Conservation (phyloP, 192 early-diverging fungal genomes). For the Spizellomyces punctatus region DNA sequence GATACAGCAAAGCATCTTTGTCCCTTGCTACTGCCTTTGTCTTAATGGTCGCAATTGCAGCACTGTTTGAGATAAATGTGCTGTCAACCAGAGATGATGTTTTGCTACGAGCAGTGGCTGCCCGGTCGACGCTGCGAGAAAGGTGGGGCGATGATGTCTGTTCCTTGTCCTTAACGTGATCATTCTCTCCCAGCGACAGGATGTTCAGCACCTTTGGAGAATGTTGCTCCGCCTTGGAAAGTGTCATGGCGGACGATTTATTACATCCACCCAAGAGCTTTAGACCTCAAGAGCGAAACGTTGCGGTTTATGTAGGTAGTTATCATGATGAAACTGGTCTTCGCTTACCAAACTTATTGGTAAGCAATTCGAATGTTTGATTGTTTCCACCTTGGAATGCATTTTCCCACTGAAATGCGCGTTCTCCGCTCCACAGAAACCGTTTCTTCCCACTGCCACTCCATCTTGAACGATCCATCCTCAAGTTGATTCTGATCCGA, state of each 20-base stretch:
- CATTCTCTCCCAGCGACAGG: neutral
- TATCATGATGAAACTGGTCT: too few species aligned
- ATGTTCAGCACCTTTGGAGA: neutral
- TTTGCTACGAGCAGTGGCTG: neutral
- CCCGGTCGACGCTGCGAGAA: neutral
- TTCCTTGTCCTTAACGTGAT: neutral
- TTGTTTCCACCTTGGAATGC: too few species aligned
- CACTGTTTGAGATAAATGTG: constrained; percentile 6
- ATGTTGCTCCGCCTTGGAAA: neutral
- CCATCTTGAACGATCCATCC: too few species aligned
- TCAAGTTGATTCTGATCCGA: too few species aligned
- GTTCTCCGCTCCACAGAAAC: too few species aligned
- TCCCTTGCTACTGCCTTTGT: constrained; percentile 27
- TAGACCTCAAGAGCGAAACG: too few species aligned
- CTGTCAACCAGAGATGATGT: neutral
- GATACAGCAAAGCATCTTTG: constrained; percentile 28
- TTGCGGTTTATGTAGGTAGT: too few species aligned
- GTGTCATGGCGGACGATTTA: neutral
- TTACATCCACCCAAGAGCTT: too few species aligned
- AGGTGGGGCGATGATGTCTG: neutral
- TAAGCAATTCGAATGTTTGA: too few species aligned
- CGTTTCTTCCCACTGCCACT: too few species aligned
- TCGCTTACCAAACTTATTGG: too few species aligned
- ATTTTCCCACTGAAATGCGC: too few species aligned
- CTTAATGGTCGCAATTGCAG: constrained; percentile 37